Base-by-base conservation (phyloP, 306 rosid genomes). In the Citrullus mucosospermus region DNA sequence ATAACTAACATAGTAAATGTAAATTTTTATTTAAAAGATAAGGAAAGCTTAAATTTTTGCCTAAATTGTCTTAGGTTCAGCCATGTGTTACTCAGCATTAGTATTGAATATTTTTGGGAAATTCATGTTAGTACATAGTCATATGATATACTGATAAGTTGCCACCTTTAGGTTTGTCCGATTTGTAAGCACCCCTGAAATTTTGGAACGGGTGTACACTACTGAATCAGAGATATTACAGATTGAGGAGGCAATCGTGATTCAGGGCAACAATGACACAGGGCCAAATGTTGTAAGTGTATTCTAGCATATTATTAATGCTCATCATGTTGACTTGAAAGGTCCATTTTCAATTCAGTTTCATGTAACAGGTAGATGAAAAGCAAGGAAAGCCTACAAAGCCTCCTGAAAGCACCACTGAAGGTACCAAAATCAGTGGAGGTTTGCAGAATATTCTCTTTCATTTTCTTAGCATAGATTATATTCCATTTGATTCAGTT, bases 151-250 rank as follows among this genome's bases (percentile, higher is more conserved):
- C 63, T 74, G 78, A 74, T 54, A 34, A 34, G 6, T 53, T 39
- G 41, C 54, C 69, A 65, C 81, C n/a, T 86, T 57, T 79, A 96
- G 99, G 86, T 96, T 96, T 88, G 98, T 96, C 60, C 98, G 99
- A 77, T 96, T 96, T 82, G 98, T 96, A 83, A 91, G 88, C 85
- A 92, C 96, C 75, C 99, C 98, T 5, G 98, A 96, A 88, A 85
- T 96, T 76, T 82, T 96, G 89, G 99, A 96, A 85, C 90, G 99
- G 34, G 98, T 91, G 79, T 91, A 88, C 85, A 88, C 90, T 70
- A 62, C 80, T 79, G 99, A 96, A 85, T 88, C 96, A 32, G 99
- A 96, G 89, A 92, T 92, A 80, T 82, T 86, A 77, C 98, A 96
- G 87, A 96, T 96, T 77, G 98, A 91, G 81, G 97, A 96, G 90